Base-by-base conservation (phyloP, 371 early-diverging fungal genomes). In the Basidiobolus meristosporus region DNA sequence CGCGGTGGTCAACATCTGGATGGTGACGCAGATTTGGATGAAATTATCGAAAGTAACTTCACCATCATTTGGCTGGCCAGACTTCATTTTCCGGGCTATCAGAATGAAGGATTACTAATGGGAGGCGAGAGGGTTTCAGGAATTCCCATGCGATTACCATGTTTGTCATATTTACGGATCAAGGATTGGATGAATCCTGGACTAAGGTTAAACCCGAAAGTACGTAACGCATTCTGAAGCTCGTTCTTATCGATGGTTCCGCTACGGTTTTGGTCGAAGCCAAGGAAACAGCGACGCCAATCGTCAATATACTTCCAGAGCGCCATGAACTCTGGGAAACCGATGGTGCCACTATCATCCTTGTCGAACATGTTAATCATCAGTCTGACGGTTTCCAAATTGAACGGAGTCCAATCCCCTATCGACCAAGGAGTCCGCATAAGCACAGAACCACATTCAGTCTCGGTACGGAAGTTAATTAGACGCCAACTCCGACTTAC, bases 241-340 rank as follows among this genome's bases (percentile, higher is more conserved):
- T 89, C 86, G 35, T 54, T 55, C 18, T 58, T 52, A 41, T 83
- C 80, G 38, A 88, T 83, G 22, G 73, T 73, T 10, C 83, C 82
- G 7, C 71, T 70, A 1, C 73, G 73, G 46, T 85, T 82, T 11
- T 58, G 59, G 51, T 89, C 90, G 50, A 82, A 87, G 7, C 77
- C 60, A 45, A 73, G 71, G 54, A 86, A 86, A 36, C 77, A 74
- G 12, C 70, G 63, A 42, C 79, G 69, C 78, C 78, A 77, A 20
- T 73, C 71, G 22, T 72, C 71, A 41, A 77, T 75, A 46, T 77
- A 77, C 43, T 61, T 60, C 71, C 73, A 77, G 29, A 89, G 57
- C 9, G 79, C 78, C 46, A 65, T 47, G 53, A 89, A 89, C 43
- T 89, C 87, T 44, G 77, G 66, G 51, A 84, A 82, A 29, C 63